A percentile compares a stretch with the other conserved stretches of the same genome.
Evolutionary conservation across 2,329 filamentous ascomycete genomes (phyloP).

Genomic region (Scortechinia acanthostroma): DNA sequence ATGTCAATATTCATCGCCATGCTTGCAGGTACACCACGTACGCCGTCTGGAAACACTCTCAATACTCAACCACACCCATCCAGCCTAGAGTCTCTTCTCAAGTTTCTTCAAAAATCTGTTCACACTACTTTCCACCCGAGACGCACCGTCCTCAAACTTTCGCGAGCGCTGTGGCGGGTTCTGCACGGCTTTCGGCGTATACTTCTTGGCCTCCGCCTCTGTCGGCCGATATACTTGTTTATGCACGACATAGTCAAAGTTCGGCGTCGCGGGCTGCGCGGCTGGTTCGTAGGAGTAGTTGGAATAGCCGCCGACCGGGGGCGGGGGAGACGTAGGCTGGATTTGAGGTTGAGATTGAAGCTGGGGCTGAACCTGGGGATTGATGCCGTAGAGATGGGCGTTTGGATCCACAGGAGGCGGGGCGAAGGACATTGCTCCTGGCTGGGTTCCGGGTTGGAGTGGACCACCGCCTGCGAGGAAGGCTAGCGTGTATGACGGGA

Average conservation of each 20-base stretch:
- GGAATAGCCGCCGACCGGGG: background rate
- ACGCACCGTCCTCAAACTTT: constrained; percentile 24
- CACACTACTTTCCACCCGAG: constrained; percentile 27
- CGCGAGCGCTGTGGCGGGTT: constrained; percentile 14
- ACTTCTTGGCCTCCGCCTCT: constrained; percentile 26
- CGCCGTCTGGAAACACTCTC: too few relatives aligned
- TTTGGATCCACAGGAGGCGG: constrained; percentile 21
- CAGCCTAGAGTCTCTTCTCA: constrained; percentile 24
- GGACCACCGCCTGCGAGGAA: constrained; percentile 2
- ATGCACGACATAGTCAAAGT: constrained; percentile 26
- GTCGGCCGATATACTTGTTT: constrained; percentile 34
- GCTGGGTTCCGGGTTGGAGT: constrained; percentile 6
- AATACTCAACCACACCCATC: too few relatives aligned
- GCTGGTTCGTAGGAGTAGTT: background rate
- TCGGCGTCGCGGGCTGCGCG: background rate
- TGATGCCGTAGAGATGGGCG: background rate
- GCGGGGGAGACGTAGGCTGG: too few relatives aligned
- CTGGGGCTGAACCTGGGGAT: constrained; percentile 3
- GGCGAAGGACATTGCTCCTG: constrained; percentile 14
- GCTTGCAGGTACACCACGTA: too few relatives aligned
- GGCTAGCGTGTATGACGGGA: constrained; percentile 6
- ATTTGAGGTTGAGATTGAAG: constrained; percentile 7
- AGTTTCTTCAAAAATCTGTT: constrained; percentile 33
- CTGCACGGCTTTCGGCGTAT: constrained; percentile 5
- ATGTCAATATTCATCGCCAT: too few relatives aligned